Evolutionary conservation across 2,329 filamentous ascomycete genomes (phyloP), one percentile per base, ranked within the genome.

Genomic region (Talaromyces sp.): DNA sequence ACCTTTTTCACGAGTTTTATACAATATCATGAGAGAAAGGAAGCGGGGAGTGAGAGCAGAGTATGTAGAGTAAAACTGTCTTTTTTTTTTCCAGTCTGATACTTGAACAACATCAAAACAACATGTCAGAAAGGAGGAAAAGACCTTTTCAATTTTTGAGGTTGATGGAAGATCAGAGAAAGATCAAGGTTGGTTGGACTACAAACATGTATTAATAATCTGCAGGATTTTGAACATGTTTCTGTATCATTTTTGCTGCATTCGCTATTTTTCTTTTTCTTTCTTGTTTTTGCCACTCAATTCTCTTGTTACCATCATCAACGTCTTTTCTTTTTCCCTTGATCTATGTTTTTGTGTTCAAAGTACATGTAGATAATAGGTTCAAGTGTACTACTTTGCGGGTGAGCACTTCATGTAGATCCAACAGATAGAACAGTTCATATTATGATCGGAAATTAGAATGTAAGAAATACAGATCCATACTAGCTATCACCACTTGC

Each of bases 211-310:
- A 27, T 52, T 27, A 29, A 29, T 17, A 52, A 27, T 26, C 49
- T 52, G 24, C 24, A 27, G 24, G 17, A 29, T 26, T 52, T 52
- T 52, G 49, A 52, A 52, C 49, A 52, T 52, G 49, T 52, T 52
- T 29, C 5, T 52, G 49, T 52, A 52, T 29, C 27, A 52, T 60
- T 58, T 58, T 65, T 64, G 59, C 65, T 66, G 65, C 67, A 61
- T 66, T 68, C 67, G 64, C 64, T 64, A 29, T 63, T 63, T 69
- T 65, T 66, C 66, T 62, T 62, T 64, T 58, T 58, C 61, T 52
- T 58, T 63, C 62, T 67, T 64, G 55, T 29, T 24, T 46, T 46
- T 46, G 43, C 17, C 21, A 11, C 41, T 43, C 19, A 43, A 35
- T 35, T 11, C 32, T 35, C 32, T 35, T 35, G 32, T 35, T 35